Base-by-base conservation (phyloP, 805 yeast genomes). In the Kuraishia floccosa region DNA sequence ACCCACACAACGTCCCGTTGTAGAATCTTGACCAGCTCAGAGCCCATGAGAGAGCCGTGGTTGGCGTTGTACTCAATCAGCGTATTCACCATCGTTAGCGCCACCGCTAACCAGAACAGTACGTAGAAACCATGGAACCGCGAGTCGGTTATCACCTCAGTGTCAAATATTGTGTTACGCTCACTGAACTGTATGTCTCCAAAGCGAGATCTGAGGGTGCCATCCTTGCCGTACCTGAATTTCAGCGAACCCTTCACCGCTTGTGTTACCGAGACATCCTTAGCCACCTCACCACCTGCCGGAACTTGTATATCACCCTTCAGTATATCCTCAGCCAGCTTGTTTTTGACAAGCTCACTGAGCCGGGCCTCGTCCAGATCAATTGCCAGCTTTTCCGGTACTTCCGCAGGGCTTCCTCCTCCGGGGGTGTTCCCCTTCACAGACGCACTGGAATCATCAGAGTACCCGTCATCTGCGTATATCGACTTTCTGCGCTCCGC, bases 71-170 rank as follows among this genome's bases (percentile, higher is more conserved):
- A 71, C 35, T 72, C 66, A 12, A 76, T 56, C 6, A 75, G 43
- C 14, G 67, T 65, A 35, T 73, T 72, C 19, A 74, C 43, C 35
- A 73, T 65, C 24, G 66, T 49, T 34, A 77, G 61, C 17, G 68
- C 75, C 4, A 76, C 66, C 4, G 71, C 68, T 33, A 82, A 56
- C 95, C 95, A 84, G 38, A 75, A 72, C 30, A 86, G 65, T 4
- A 84, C 77, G 50, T 75, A 89, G 36, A 91, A 67, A 2, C 97
- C 97, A 41, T 70, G 74, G 49, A 83, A 86, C 33, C 60, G 57
- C 3, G 73, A 52, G 1, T 63, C 55, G 31, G 56, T 55, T 36
- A 62, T 56, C 18, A 52, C 46, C 4, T 58, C 62, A 11, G 64
- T 55, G 44, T 78, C 87, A 37, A 78, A 62, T 12, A 78, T 73